Evolutionary conservation across 345 rosid species (phyloP).

Genomic region (Hypericum androsaemum): DNA sequence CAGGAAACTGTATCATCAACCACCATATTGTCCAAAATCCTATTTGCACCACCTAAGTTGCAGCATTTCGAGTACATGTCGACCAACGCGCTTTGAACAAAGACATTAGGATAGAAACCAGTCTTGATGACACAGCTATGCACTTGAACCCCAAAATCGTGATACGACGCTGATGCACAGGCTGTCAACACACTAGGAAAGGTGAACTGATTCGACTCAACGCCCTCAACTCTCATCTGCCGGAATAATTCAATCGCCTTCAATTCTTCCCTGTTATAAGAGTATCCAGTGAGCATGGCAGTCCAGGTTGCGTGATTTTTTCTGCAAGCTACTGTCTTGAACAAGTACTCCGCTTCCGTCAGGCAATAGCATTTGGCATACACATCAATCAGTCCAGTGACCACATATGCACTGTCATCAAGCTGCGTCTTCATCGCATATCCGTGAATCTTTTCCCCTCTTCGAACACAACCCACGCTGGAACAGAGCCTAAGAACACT

Average conservation of each 20-base stretch:
- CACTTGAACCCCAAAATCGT: slow-evolving; percentile 54
- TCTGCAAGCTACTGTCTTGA: slow-evolving; percentile 26
- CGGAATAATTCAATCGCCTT: slow-evolving; percentile 56
- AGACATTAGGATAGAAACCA: slow-evolving; percentile 55
- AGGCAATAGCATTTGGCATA: slow-evolving; percentile 62
- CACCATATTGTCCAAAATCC: slow-evolving; percentile 34
- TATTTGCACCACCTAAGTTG: slow-evolving; percentile 51
- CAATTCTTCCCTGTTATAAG: slow-evolving; percentile 41
- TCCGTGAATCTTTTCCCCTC: slow-evolving; percentile 75
- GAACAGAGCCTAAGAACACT: slow-evolving; percentile 62
- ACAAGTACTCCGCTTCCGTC: slow-evolving; percentile 60
- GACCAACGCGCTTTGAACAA: slow-evolving; percentile 68
- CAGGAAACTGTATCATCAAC: slow-evolving; percentile 58
- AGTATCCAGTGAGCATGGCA: slow-evolving; percentile 75
- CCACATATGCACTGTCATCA: slow-evolving; percentile 47
- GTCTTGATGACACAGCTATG: slow-evolving; percentile 56
- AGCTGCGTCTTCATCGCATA: slow-evolving; percentile 41
- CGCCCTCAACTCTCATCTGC: slow-evolving; percentile 47
- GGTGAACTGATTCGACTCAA: slow-evolving; percentile 58
- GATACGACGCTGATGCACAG: slow-evolving; percentile 42
- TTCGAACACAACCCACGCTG: slow-evolving; percentile 26
- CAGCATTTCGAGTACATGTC: slow-evolving; percentile 82
- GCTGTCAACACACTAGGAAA: slow-evolving; percentile 75
- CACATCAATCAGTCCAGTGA: slow-evolving; percentile 70
- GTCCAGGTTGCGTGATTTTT: slow-evolving; percentile 71